Conservation (phyloP, 768 basidiomycete species). For the Tricholoma bakamatsutake region DNA sequence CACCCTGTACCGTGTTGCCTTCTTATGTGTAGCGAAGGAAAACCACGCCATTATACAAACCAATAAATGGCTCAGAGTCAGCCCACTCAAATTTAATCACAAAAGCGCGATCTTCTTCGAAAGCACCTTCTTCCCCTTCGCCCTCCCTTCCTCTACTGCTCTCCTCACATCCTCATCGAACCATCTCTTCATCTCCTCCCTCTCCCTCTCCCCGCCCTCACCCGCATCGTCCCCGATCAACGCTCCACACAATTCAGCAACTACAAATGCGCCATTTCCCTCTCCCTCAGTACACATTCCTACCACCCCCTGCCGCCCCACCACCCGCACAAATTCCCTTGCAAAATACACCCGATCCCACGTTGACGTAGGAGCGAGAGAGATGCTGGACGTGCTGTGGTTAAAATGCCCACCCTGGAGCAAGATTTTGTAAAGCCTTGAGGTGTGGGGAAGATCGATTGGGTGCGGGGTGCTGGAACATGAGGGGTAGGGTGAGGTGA, state of each 20-base stretch:
- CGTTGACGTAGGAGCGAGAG: slow-evolving; percentile 42
- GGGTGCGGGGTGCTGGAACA: slow-evolving; percentile 50
- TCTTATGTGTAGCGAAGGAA: too few relatives aligned
- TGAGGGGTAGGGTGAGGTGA: slow-evolving; percentile 53
- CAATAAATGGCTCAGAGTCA: too few relatives aligned
- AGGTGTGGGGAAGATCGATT: slow-evolving; percentile 78
- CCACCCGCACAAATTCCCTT: slow-evolving; percentile 43
- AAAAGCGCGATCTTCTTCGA: slow-evolving; percentile 45
- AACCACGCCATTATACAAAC: too few relatives aligned
- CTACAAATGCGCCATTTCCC: slow-evolving; percentile 65
- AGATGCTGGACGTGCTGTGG: slow-evolving; percentile 37
- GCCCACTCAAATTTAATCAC: slow-evolving; percentile 8
- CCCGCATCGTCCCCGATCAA: slow-evolving; percentile 30
- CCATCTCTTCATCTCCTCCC: slow-evolving; percentile 47
- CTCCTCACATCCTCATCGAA: slow-evolving; percentile 45
- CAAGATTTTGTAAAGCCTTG: slow-evolving; percentile 82
- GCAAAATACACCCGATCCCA: slow-evolving; percentile 65
- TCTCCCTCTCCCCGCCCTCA: slow-evolving; percentile 31
- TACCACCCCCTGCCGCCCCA: slow-evolving; percentile 46
- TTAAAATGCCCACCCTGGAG: slow-evolving; percentile 90
- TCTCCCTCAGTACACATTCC: slow-evolving; percentile 52
- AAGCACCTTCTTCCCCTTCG: slow-evolving; percentile 69
- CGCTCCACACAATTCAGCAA: slow-evolving; percentile 67
- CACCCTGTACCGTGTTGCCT: too few relatives aligned
- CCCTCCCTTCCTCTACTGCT: slow-evolving; percentile 45